Evolutionary conservation across 352 stramenopile genomes (phyloP).

Genomic region (Phytopythium kandeliae): DNA sequence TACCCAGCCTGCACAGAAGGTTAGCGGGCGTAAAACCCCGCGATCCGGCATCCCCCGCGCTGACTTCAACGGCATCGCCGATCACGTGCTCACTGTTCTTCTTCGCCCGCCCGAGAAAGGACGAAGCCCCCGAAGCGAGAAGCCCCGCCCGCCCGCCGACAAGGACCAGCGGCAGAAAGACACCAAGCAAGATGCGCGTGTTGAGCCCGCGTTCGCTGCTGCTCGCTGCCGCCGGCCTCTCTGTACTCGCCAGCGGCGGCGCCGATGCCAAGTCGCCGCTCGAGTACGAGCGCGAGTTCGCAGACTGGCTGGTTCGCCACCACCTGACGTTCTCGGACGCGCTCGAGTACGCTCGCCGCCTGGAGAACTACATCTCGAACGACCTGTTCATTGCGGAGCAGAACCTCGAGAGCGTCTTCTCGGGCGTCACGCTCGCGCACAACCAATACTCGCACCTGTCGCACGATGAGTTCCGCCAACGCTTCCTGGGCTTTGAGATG

Average conservation of each 20-base stretch:
- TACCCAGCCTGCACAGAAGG: neutral
- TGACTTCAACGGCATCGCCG: conserved; percentile 5
- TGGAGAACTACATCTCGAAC: conserved; percentile 81
- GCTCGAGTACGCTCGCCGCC: conserved; percentile 59
- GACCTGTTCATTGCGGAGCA: conserved; percentile 86
- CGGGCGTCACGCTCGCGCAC: conserved; percentile 86
- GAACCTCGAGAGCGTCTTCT: conserved; percentile 66
- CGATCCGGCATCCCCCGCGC: neutral
- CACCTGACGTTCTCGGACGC: conserved; percentile 44
- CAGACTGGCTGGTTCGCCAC: conserved; percentile 54
- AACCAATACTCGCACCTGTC: conserved; percentile 94
- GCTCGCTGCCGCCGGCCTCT: conserved; percentile 11
- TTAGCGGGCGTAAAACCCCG: conserved; percentile 8
- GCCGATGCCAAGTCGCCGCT: conserved; percentile 42
- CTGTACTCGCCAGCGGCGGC: conserved; percentile 17
- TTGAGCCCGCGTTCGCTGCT: conserved; percentile 9
- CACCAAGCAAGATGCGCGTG: conserved; percentile 14
- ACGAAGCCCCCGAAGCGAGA: neutral
- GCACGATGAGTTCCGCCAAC: conserved; percentile 85
- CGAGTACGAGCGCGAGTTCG: conserved; percentile 73
- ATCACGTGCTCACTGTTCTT: neutral
- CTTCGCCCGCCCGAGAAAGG: neutral
- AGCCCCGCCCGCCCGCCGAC: too few species aligned
- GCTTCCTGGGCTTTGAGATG: conserved; percentile 29
- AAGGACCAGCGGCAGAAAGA: neutral